Evolutionary conservation across 768 basidiomycete genomes (phyloP).

Genomic region (Russula sp.): DNA sequence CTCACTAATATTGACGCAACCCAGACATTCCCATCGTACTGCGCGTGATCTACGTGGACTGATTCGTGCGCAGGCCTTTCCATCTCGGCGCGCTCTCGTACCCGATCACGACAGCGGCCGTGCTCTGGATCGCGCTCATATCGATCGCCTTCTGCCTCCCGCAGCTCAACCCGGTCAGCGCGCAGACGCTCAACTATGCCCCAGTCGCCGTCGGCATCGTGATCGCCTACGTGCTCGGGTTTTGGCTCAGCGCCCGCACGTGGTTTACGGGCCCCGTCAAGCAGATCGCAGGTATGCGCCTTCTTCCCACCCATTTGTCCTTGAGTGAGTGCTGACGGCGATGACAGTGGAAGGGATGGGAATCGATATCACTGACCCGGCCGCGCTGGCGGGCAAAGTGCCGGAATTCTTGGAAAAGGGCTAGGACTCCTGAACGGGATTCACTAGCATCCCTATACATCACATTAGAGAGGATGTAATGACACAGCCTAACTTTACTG

Average conservation of each 20-base stretch:
- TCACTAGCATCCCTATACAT: no score
- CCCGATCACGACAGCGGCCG: slow-evolving; percentile 50
- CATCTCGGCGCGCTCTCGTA: slow-evolving; percentile 61
- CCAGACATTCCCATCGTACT: slow-evolving; percentile 63
- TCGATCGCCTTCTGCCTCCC: slow-evolving; percentile 70
- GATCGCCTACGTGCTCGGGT: slow-evolving; percentile 51
- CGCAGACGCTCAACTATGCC: slow-evolving; percentile 69
- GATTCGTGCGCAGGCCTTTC: slow-evolving; percentile 65
- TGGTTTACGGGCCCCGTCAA: slow-evolving; percentile 69
- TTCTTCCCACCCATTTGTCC: background rate
- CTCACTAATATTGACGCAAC: background rate
- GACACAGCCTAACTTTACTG: no score
- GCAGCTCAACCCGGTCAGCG: slow-evolving; percentile 60
- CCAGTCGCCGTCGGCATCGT: slow-evolving; percentile 75
- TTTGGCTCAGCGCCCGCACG: slow-evolving; percentile 68
- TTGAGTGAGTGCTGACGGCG: background rate
- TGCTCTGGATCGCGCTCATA: slow-evolving; percentile 69
- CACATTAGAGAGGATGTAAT: no score
- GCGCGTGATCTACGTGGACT: slow-evolving; percentile 52
- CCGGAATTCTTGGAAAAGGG: no score
- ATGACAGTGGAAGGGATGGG: no score
- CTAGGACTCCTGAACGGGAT: no score
- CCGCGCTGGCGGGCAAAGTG: no score
- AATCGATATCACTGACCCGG: no score
- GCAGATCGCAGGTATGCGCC: slow-evolving; percentile 41